phyloP scores from a whole-genome alignment of 2,329 filamentous ascomycete genomes.

The Fusarium protoensiforme region DNA sequence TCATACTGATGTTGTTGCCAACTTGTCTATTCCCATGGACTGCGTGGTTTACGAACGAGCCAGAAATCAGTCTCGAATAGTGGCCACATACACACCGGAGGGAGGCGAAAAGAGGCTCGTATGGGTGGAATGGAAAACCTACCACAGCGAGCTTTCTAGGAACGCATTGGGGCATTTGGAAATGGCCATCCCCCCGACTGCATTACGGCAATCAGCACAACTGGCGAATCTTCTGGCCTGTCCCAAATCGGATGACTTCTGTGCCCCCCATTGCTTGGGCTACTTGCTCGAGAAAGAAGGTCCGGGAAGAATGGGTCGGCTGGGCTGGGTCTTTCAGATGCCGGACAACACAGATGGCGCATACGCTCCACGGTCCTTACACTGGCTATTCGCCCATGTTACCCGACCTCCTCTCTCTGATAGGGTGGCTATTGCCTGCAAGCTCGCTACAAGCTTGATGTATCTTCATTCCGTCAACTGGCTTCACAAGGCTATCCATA shows the following conservation, averaged over 20 bases:
- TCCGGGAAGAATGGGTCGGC: not conserved
- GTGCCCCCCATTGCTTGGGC: not conserved
- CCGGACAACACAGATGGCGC: not conserved
- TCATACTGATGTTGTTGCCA: not conserved
- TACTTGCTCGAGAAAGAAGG: not conserved
- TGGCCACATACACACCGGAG: not conserved
- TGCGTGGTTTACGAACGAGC: not conserved
- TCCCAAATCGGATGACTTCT: not conserved
- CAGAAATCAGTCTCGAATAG: not conserved
- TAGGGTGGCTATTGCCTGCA: not conserved
- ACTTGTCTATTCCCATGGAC: not conserved
- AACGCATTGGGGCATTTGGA: not conserved
- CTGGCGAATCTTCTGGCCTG: not conserved
- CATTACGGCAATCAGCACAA: not conserved
- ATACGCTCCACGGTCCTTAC: not conserved
- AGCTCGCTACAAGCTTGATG: not conserved
- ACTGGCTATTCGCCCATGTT: not conserved
- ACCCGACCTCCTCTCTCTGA: not conserved
- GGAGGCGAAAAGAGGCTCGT: not conserved
- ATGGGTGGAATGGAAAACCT: not conserved
- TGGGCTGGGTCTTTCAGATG: not conserved
- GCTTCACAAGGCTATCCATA: not conserved
- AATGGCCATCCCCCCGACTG: not conserved
- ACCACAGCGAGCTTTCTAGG: not conserved
- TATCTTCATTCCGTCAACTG: not conserved